phyloP scores from a whole-genome alignment of 1,284 basidiomycete species.

The Pulveroboletus ridleyi region DNA sequence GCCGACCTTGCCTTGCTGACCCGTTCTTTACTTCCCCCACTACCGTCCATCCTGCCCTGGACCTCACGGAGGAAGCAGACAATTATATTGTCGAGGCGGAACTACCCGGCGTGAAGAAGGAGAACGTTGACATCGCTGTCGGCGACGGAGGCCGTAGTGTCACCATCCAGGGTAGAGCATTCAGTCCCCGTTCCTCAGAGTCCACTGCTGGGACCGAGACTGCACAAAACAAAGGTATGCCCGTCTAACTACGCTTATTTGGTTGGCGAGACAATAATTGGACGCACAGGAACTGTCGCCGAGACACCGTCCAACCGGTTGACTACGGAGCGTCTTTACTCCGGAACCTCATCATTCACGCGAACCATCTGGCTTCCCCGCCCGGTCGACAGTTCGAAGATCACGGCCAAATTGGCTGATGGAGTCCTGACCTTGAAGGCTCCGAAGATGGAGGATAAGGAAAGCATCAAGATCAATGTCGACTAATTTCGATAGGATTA shows the following conservation, averaged over 20 bases:
- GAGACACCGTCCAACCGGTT: slow-evolving; percentile 52
- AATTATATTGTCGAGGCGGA: slow-evolving; percentile 78
- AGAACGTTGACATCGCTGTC: slow-evolving; percentile 73
- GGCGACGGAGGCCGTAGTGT: slow-evolving; percentile 73
- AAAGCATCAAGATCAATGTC: slow-evolving; percentile 33
- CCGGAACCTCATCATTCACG: slow-evolving; percentile 60
- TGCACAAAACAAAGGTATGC: slow-evolving; percentile 26
- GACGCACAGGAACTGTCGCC: slow-evolving; percentile 35
- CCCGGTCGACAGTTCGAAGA: slow-evolving; percentile 61
- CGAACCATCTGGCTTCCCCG: slow-evolving; percentile 76
- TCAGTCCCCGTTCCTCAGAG: slow-evolving; percentile 37
- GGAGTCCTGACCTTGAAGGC: slow-evolving; percentile 71
- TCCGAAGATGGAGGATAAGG: slow-evolving; percentile 66
- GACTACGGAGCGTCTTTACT: slow-evolving; percentile 63
- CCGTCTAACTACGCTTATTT: neutral
- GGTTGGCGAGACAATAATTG: slow-evolving; percentile 1
- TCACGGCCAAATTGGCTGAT: slow-evolving; percentile 70
- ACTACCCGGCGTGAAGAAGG: slow-evolving; percentile 80
- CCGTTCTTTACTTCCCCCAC: slow-evolving; percentile 50
- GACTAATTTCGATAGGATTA: slow-evolving; percentile 21
- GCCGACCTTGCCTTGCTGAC: slow-evolving; percentile 53
- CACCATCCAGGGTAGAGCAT: slow-evolving; percentile 72
- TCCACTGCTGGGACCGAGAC: slow-evolving; percentile 21
- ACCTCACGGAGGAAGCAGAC: slow-evolving; percentile 70
- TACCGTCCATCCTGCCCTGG: slow-evolving; percentile 58